Evolutionary conservation across 1,284 basidiomycete species (phyloP).

Genomic region (Pholiota adiposa): DNA sequence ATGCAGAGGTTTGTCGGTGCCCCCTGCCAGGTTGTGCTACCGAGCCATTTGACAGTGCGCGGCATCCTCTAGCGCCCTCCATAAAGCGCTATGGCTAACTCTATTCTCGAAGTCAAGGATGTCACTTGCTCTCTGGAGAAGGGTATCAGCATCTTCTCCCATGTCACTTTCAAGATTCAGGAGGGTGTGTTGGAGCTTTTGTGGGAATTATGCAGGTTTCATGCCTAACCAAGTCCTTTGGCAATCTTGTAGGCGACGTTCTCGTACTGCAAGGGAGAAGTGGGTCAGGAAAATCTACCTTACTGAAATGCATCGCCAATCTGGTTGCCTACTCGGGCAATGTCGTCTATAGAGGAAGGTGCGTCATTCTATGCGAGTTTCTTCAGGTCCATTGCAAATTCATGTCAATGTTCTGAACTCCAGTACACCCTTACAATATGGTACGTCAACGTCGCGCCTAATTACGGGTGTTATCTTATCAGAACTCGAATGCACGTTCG

Average conservation of each 20-base stretch:
- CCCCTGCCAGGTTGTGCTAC: not conserved
- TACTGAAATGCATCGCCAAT: slow-evolving; percentile 84
- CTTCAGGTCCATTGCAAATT: not conserved
- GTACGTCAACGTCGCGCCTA: slow-evolving; percentile 46
- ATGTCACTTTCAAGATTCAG: slow-evolving; percentile 62
- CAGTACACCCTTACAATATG: slow-evolving; percentile 59
- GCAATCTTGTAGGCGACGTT: slow-evolving; percentile 54
- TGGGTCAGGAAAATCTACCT: slow-evolving; percentile 75
- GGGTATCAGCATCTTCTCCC: slow-evolving; percentile 54
- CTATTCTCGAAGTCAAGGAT: slow-evolving; percentile 48
- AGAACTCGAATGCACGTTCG: no score
- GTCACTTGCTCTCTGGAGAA: slow-evolving; percentile 48
- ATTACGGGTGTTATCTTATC: no score
- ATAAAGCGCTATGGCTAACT: slow-evolving; percentile 19
- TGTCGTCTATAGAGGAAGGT: slow-evolving; percentile 67
- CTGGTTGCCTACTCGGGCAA: slow-evolving; percentile 74
- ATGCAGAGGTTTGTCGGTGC: not conserved
- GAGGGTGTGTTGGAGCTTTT: slow-evolving; percentile 42
- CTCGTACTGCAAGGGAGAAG: slow-evolving; percentile 76
- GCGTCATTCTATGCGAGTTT: not conserved
- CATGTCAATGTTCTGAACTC: not conserved
- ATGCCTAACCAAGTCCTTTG: not conserved
- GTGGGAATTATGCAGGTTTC: not conserved
- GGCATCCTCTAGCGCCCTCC: not conserved
- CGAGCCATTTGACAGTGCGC: not conserved